Percentiles rank a stretch among this genome's conserved stretches.
Evolutionary conservation across 2,329 filamentous ascomycete species (phyloP).

Genomic region (Lecanicillium sp.): DNA sequence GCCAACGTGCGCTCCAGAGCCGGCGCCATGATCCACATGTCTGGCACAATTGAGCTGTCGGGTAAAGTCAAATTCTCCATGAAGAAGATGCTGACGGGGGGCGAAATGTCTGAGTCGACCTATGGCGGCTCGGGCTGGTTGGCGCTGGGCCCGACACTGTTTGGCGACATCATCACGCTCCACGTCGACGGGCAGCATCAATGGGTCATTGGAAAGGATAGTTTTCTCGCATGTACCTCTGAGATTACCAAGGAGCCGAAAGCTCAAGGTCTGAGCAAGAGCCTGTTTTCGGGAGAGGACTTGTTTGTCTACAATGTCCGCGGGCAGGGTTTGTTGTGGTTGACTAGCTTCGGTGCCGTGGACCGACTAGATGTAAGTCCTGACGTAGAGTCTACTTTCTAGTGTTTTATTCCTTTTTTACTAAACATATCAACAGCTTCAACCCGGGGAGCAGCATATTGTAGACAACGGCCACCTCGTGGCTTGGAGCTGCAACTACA

Average conservation of each 20-base stretch:
- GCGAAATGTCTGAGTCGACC: slow-evolving; percentile 12
- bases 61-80: slow-evolving; percentile 15
- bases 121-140: slow-evolving; percentile 11
- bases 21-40: slow-evolving; percentile 15
- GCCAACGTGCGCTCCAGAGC: slow-evolving; percentile 10
- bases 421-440: slow-evolving; percentile 10
- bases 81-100: slow-evolving; percentile 13
- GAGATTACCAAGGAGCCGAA: slow-evolving; percentile 13
- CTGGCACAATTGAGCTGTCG: slow-evolving; percentile 11
- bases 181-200: slow-evolving; percentile 10
- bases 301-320: slow-evolving; percentile 12
- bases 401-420: background rate
- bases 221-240: slow-evolving; percentile 13
- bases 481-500: slow-evolving; percentile 16
- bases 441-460: slow-evolving; percentile 14
- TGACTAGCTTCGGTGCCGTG: slow-evolving; percentile 15
- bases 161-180: slow-evolving; percentile 14
- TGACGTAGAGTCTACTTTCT: background rate
- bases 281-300: slow-evolving; percentile 14
- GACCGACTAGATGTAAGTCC: slow-evolving; percentile 14
- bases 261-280: slow-evolving; percentile 13
- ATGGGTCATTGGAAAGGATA: slow-evolving; percentile 13
- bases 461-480: slow-evolving; percentile 15
- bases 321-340: slow-evolving; percentile 13
- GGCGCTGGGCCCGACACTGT: slow-evolving; percentile 12